Evolutionary conservation across 768 basidiomycete species (phyloP).

Genomic region (Hydnomerulius pinastri): DNA sequence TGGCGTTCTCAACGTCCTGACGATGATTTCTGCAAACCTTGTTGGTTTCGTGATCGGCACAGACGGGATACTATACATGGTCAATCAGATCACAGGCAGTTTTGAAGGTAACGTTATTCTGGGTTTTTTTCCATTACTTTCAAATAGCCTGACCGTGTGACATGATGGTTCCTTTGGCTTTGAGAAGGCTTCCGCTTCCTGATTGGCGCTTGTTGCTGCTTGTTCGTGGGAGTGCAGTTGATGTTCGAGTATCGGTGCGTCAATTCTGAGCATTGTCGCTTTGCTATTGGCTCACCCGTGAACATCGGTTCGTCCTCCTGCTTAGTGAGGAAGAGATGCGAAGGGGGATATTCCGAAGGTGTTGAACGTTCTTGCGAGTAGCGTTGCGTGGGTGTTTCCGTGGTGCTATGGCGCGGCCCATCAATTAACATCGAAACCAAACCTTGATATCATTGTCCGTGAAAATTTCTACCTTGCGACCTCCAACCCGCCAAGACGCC

Average conservation of each 20-base stretch:
- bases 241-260: conserved; percentile 96
- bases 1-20: conserved; percentile 78
- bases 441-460: too few species aligned
- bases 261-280: not conserved
- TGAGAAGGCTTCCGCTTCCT: conserved; percentile 66
- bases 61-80: conserved; percentile 75
- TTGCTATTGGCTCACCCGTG: conserved; percentile 2
- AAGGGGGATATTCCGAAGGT: conserved; percentile 56
- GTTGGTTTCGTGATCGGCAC: conserved; percentile 92
- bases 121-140: not conserved
- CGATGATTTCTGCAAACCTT: conserved; percentile 92
- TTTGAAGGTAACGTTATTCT: conserved; percentile 51
- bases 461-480: too few species aligned
- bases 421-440: too few species aligned
- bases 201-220: conserved; percentile 51
- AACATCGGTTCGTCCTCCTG: conserved; percentile 5
- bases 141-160: not conserved
- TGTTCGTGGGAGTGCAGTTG: conserved; percentile 84
- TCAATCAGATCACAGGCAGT: conserved; percentile 61
- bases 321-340: conserved; percentile 73
- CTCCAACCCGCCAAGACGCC: too few species aligned
- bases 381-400: too few species aligned
- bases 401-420: too few species aligned
- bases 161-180: not conserved
- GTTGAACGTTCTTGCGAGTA: conserved; percentile 29